Evolutionary conservation across 441 rosid genomes (phyloP).

Genomic region (Rhodomyrtus psidioides): DNA sequence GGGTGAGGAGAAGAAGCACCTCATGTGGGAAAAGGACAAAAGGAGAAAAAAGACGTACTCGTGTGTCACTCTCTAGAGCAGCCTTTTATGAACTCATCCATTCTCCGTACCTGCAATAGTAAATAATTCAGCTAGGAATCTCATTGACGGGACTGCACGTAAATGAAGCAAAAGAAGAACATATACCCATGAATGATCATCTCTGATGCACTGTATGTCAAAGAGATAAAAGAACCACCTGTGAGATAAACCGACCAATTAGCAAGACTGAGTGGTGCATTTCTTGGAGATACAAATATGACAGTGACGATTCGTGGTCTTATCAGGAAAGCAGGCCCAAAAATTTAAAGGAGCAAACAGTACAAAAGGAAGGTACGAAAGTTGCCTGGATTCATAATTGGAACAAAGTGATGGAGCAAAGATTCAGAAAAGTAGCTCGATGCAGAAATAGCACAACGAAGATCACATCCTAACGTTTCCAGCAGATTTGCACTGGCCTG

Average conservation of each 20-base stretch:
- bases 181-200: slow-evolving; percentile 93
- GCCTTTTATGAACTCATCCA: slow-evolving; percentile 99
- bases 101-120: slow-evolving; percentile 73
- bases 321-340: not conserved
- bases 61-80: slow-evolving; percentile 94
- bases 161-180: not conserved
- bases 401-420: slow-evolving; percentile 71
- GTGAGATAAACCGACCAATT: not conserved
- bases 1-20: not conserved
- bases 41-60: slow-evolving; percentile 29
- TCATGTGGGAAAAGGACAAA: not conserved
- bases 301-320: no score
- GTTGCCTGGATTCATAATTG: slow-evolving; percentile 89
- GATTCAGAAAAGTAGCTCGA: slow-evolving; percentile 91
- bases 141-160: not conserved
- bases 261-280: not conserved
- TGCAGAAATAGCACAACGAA: slow-evolving; percentile 88
- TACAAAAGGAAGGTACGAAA: not conserved
- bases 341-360: not conserved
- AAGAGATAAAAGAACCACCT: slow-evolving; percentile 68
- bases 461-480: slow-evolving; percentile 85
- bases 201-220: slow-evolving; percentile 94
- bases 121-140: not conserved
- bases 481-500: slow-evolving; percentile 56
- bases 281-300: not conserved